Evolutionary conservation across 208 protist genomes (phyloP).

Genomic region (Entamoeba dispar): DNA sequence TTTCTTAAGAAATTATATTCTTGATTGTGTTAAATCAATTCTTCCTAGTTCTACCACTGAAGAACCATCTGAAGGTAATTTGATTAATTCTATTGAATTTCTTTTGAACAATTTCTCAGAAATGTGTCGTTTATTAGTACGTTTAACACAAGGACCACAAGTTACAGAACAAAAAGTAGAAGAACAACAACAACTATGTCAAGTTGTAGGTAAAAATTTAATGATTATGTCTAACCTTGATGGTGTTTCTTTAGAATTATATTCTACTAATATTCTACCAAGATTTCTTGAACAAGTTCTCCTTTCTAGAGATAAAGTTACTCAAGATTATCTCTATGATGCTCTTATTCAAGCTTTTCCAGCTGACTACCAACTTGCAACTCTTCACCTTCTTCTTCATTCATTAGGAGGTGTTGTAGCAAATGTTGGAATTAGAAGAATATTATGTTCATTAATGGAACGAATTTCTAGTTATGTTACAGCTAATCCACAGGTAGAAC

Average conservation of each 20-base stretch:
- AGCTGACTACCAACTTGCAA: not conserved
- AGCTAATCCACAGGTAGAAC: not conserved
- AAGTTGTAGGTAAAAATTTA: not conserved
- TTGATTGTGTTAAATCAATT: constrained; percentile 1
- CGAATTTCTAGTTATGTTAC: not conserved
- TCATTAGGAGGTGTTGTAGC: not conserved
- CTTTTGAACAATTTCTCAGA: not conserved
- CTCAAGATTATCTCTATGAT: constrained; percentile 1
- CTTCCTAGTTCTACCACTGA: constrained; percentile 2
- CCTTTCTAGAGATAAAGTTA: not conserved
- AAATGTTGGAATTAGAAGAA: not conserved
- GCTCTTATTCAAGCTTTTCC: not conserved
- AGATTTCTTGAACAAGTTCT: not conserved
- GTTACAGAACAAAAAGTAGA: not conserved
- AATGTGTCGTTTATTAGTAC: not conserved
- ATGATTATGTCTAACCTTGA: not conserved
- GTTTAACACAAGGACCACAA: not conserved
- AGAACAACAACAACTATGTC: not conserved
- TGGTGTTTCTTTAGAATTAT: not conserved
- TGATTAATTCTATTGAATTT: not conserved
- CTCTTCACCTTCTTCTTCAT: not conserved
- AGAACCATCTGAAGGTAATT: not conserved
- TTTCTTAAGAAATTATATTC: constrained; percentile 17
- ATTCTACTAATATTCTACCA: not conserved
- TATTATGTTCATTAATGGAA: not conserved